Percentiles rank a stretch among this genome's conserved stretches.
Evolutionary conservation across 805 yeast species (phyloP).

Genomic region (Candida adriatica): DNA sequence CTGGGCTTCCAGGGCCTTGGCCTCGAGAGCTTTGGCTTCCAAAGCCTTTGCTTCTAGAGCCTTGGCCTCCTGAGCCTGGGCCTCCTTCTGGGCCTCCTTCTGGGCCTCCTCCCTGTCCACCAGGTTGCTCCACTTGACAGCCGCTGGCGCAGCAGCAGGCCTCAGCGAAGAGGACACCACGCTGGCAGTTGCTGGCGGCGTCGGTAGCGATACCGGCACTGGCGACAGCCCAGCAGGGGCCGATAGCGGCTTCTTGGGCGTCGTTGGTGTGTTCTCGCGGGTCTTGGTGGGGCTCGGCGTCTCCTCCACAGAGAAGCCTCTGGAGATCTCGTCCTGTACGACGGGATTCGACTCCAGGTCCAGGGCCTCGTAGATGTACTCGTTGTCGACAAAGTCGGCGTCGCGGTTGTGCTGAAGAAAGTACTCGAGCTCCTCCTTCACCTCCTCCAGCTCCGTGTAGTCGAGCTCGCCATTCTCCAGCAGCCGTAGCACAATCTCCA

Average conservation of each 20-base stretch:
- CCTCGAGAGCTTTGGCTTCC: conserved; percentile 1
- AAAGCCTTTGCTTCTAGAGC: conserved; percentile 3
- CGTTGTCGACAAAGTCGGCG: conserved; percentile 88
- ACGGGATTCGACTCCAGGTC: conserved; percentile 53
- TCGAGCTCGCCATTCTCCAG: conserved; percentile 77
- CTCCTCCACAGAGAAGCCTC: conserved; percentile 17
- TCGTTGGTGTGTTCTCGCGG: conserved; percentile 1
- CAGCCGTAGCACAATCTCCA: conserved; percentile 71
- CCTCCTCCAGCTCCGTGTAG: conserved; percentile 65
- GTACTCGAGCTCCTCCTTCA: conserved; percentile 84
- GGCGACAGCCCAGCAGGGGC: conserved; percentile 4
- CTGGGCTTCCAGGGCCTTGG: conserved; percentile 1
- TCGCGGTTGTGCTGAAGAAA: conserved; percentile 90
- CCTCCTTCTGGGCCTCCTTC: conserved; percentile 1
- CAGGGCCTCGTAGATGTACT: conserved; percentile 81
- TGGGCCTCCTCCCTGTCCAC: conserved; percentile 2
- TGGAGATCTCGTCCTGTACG: conserved; percentile 44
- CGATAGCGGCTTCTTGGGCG: conserved; percentile 5
- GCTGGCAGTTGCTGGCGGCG: too few species aligned
- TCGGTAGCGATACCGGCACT: conserved; percentile 3
- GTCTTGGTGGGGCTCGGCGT: conserved; percentile 9
- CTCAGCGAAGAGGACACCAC: conserved; percentile 6
- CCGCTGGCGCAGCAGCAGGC: conserved; percentile 8
- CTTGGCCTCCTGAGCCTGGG: conserved; percentile 3
- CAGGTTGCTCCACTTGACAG: conserved; percentile 7